Conservation (phyloP, 75 land plant genomes). For the Larix kaempferi region DNA sequence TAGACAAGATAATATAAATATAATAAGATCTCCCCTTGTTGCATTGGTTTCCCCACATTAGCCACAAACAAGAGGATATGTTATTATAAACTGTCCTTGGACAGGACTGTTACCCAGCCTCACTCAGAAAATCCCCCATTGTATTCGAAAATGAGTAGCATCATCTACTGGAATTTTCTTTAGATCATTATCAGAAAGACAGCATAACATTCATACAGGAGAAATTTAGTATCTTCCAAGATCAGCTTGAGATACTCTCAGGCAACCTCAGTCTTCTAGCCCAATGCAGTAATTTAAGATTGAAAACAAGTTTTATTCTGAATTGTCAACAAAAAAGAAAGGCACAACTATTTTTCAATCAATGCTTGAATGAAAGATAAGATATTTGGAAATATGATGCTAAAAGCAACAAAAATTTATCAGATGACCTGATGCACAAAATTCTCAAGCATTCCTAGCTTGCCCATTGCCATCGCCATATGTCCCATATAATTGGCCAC, state of each 20-base stretch:
- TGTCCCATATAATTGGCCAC: constrained; percentile 48
- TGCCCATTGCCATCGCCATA: constrained; percentile 63
- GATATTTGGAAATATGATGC: no score
- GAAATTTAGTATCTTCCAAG: background rate
- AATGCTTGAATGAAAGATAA: no score
- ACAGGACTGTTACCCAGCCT: background rate
- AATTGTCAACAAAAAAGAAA: no score
- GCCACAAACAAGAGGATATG: background rate
- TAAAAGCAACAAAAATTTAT: no score
- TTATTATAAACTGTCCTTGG: background rate
- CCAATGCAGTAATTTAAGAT: no score
- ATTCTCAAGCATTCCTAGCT: constrained; percentile 55
- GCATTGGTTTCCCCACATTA: background rate
- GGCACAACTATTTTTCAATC: no score
- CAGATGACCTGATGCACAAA: constrained; percentile 63
- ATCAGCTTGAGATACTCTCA: background rate
- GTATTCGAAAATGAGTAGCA: background rate
- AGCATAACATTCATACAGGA: background rate
- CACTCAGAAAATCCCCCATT: background rate
- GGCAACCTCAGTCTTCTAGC: background rate
- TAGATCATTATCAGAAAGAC: background rate
- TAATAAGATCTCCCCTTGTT: background rate
- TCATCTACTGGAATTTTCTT: background rate
- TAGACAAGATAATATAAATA: background rate
- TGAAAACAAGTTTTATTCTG: no score